Evolutionary conservation across 495 filamentous ascomycete species (phyloP), one percentile per base, ranked within the genome.

Genomic region (Aspergillus hancockii): DNA sequence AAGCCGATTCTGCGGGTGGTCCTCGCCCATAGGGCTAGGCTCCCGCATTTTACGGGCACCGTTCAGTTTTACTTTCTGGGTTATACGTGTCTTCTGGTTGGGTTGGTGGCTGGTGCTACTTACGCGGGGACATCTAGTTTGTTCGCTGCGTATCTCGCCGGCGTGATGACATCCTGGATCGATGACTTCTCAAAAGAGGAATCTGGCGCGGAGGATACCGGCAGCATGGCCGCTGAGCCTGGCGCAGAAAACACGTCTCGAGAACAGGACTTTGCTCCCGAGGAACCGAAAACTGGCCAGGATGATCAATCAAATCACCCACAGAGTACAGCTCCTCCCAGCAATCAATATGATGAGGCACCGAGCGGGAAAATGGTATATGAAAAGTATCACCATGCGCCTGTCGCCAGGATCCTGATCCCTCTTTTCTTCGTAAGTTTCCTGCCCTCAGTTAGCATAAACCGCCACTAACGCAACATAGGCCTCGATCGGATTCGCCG

Each of bases 401-500:
- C 79, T 0, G 76, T 85, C 9, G 57, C 72, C 8, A 76, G 75
- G 23, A 77, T 92, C 2, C 72, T 94, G 0, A 82, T 83, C 23
- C 89, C 90, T 0, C 81, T 91, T 50, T 93, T 94, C 74, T 95
- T 94, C 62, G 86, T 84, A 65, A 71, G 80, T 69, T 4, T 30
- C 19, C 47, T 12, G 9, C 12, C 30, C 8, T 2, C 21, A 6
- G n/a, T 19, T 28, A 14, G 25, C 14, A 36, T 34, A 51, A 21
- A 36, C 58, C 30, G 54, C 18, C 34, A 46, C 40, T 23, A 51
- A 32, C 14, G 60, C 38, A 34, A 41, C 31, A 3, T 34, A 83
- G 81, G 85, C 89, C 19, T 90, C 87, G 0, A 88, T 93, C 40
- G 89, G 90, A 0, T 92, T 93, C 63, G 85, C 89, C 0, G 88